Percentiles rank a stretch among this genome's conserved stretches.
Conservation (phyloP, 106 monocot species). For the Posidonia australis region DNA sequence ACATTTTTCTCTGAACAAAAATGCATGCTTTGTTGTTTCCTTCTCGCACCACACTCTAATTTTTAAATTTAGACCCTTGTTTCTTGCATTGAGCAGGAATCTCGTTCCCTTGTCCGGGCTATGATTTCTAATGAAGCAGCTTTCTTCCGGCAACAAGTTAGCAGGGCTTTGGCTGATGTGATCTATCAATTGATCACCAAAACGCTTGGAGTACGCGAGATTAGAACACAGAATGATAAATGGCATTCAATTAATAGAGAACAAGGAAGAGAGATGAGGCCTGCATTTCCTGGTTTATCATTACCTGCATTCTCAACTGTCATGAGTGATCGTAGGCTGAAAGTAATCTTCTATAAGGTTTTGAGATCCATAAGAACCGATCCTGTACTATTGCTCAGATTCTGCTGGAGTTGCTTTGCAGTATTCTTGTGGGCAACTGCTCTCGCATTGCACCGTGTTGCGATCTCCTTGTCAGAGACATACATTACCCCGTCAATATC, state of each 20-base stretch:
- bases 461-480: constrained; percentile 24
- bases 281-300: constrained; percentile 7
- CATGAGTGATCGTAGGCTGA: constrained; percentile 44
- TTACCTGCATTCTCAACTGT: constrained; percentile 8
- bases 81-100: constrained; percentile 37
- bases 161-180: constrained; percentile 36
- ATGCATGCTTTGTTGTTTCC: too few species aligned
- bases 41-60: too few species aligned
- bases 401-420: constrained; percentile 36
- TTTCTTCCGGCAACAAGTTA: constrained; percentile 29
- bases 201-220: background rate
- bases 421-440: constrained; percentile 29
- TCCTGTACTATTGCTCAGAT: constrained; percentile 43
- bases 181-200: constrained; percentile 38
- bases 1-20: too few species aligned
- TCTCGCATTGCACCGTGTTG: constrained; percentile 26
- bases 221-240: background rate
- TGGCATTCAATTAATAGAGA: background rate
- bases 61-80: background rate
- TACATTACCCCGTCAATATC: constrained; percentile 24
- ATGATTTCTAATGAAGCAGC: constrained; percentile 53
- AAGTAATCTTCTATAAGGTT: constrained; percentile 50
- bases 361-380: constrained; percentile 26
- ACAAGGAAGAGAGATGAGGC: background rate
- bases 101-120: constrained; percentile 31